These are phyloP conservation scores for Murraya koenigii DNA, from an alignment of 345 rosid genomes.

Conservation along the genomic window DNA sequence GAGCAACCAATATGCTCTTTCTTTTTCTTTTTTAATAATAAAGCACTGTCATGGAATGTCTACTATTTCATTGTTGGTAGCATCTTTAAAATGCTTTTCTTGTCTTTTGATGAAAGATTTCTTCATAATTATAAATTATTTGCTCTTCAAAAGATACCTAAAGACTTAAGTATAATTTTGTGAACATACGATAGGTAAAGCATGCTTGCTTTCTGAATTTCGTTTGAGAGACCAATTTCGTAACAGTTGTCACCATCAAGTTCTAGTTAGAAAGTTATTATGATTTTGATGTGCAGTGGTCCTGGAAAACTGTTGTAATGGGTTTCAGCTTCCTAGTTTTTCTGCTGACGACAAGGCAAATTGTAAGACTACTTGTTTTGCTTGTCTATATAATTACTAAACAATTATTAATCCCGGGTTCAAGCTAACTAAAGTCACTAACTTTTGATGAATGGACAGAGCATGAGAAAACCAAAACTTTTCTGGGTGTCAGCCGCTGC, in stretches of 20 bases:
- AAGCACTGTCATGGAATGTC: conserved; percentile 5
- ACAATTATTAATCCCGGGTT: neutral
- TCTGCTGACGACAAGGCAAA: conserved; percentile 69
- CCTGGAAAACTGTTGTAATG: conserved; percentile 80
- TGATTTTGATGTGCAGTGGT: conserved; percentile 65
- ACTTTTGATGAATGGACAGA: conserved; percentile 39
- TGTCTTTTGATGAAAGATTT: neutral
- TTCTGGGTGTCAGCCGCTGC: conserved; percentile 98
- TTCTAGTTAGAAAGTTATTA: neutral
- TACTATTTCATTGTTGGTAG: neutral
- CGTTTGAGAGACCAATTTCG: too few relatives aligned
- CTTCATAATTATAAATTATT: neutral
- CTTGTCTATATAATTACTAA: neutral
- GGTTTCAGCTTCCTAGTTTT: conserved; percentile 68
- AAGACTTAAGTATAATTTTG: neutral
- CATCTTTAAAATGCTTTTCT: neutral
- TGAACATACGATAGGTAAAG: neutral
- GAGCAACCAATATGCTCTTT: conserved; percentile 3
- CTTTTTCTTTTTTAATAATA: neutral
- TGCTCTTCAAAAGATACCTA: neutral
- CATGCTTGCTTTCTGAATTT: neutral
- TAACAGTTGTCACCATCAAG: neutral
- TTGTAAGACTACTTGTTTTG: conserved; percentile 45
- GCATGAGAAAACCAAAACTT: conserved; percentile 80
- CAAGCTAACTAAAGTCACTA: neutral